Percentiles rank a stretch among this genome's conserved stretches.
Conservation (phyloP, 1,284 basidiomycete species). For the Papiliotrema nemorosa region DNA sequence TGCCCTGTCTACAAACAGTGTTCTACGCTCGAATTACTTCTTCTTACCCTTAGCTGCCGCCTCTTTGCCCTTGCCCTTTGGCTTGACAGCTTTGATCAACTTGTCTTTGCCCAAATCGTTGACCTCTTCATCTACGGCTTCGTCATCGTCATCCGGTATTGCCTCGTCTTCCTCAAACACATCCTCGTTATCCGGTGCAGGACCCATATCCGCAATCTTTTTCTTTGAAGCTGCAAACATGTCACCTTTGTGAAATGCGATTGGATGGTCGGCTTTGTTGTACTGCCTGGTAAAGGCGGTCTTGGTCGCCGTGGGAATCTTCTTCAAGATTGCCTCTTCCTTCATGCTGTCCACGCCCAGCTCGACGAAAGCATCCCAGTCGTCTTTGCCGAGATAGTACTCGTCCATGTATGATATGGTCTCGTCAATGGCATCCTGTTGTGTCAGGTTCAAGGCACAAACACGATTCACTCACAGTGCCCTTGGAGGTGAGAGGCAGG, state of each 20-base stretch:
- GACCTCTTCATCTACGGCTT: constrained; percentile 47
- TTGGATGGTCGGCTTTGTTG: constrained; percentile 79
- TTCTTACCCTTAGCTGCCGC: constrained; percentile 26
- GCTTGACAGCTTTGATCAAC: constrained; percentile 55
- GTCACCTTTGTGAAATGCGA: constrained; percentile 81
- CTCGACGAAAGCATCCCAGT: constrained; percentile 94
- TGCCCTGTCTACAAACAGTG: no score
- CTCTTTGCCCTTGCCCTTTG: constrained; percentile 28
- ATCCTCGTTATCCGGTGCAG: constrained; percentile 83
- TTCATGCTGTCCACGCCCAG: constrained; percentile 79
- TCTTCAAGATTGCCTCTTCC: constrained; percentile 72
- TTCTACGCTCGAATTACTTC: constrained; percentile 5
- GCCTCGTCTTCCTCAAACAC: constrained; percentile 58
- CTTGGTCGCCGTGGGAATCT: constrained; percentile 78
- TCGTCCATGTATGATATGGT: constrained; percentile 89
- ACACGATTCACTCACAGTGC: constrained; percentile 25
- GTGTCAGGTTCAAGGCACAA: neutral
- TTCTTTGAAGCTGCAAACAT: constrained; percentile 73
- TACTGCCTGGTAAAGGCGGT: constrained; percentile 84
- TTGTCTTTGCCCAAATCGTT: constrained; percentile 55
- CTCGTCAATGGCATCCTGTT: constrained; percentile 69
- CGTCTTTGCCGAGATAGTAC: constrained; percentile 88
- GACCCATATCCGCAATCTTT: constrained; percentile 58
- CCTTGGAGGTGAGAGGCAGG: constrained; percentile 64
- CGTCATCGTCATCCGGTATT: constrained; percentile 50